Evolutionary conservation across 2,329 filamentous ascomycete species (phyloP), one percentile per base, ranked within the genome.

Genomic region (Raffaelea deltoideospora): DNA sequence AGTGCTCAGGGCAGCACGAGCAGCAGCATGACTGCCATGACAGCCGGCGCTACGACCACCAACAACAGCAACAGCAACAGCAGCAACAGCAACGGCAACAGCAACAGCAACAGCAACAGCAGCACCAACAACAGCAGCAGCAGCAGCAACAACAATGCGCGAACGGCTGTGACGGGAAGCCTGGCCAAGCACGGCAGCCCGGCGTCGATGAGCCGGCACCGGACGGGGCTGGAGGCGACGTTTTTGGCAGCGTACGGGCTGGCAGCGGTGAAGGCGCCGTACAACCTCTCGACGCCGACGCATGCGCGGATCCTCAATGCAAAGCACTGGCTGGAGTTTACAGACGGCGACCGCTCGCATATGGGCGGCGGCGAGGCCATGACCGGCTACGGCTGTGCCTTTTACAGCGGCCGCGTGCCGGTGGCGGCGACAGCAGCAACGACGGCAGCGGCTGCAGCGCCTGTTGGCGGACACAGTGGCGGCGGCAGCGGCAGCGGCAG

Each of bases 211-310:
- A 33, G 35, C 9, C 36, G 33, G 28, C 37, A 41, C 17, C 38
- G 41, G 44, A 24, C 40, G 39, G 10, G 44, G 41, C 20, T 46
- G 43, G 3, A 48, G 43, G 67, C 67, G 5, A 64, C 67, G 15
- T 57, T 73, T 13, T 58, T 73, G 4, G 68, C 69, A 3, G 69
- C 66, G 3, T 69, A 69, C 43, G 69, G 69, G 1, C 52, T 74
- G 14, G 58, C 64, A 28, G 60, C 63, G 18, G 58, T 69, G 34
- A 57, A 58, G 27, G 62, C 60, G 3, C 69, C 69, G 5, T 69
- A 73, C 43, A 63, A 61, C 33, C 65, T 73, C 33, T 65, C 62
- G 2, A 56, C 58, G 0, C 50, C 57, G 1, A 61, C 67, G n/a
- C 67, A 72, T 46, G 54, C 55, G 19, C 64, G 61, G 43, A 63